phyloP scores from a whole-genome alignment of 1,284 basidiomycete species.

The Mycosarcoma mackinlayi region DNA sequence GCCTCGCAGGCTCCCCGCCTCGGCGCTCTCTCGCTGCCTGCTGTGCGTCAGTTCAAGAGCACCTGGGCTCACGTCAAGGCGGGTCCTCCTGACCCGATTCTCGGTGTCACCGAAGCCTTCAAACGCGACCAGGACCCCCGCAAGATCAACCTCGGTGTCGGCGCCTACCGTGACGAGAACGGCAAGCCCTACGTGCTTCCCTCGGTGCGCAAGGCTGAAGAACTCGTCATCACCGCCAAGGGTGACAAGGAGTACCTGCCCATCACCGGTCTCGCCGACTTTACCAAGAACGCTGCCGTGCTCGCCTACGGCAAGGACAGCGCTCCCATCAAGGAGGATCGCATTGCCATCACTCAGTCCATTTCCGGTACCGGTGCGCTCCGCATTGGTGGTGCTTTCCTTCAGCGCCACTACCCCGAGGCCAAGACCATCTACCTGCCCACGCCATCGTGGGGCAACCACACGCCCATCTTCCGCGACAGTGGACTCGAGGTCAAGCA shows the following conservation, averaged over 20 bases:
- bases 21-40: conserved; percentile 34
- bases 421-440: conserved; percentile 93
- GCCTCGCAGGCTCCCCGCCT: conserved; percentile 35
- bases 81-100: conserved; percentile 92
- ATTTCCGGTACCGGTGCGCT: conserved; percentile 99
- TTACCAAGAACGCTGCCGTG: conserved; percentile 88
- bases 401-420: conserved; percentile 84
- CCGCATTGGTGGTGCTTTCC: conserved; percentile 93
- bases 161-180: conserved; percentile 86
- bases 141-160: conserved; percentile 94
- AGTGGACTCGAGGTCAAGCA: conserved; percentile 91
- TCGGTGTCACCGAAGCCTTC: conserved; percentile 95
- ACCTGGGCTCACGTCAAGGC: conserved; percentile 85
- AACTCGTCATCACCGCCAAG: conserved; percentile 76
- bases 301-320: conserved; percentile 86
- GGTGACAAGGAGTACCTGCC: conserved; percentile 98
- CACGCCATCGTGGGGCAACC: conserved; percentile 96
- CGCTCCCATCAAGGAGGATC: conserved; percentile 78
- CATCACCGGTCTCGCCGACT: conserved; percentile 88
- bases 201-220: conserved; percentile 93
- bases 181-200: conserved; percentile 95
- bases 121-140: conserved; percentile 83
- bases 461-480: conserved; percentile 80
- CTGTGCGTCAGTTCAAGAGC: conserved; percentile 71
- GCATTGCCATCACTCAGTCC: conserved; percentile 86